These are phyloP conservation scores for Scytalidium lignicola DNA, from an alignment of 2,329 filamentous ascomycete genomes.

Conservation along the genomic window DNA sequence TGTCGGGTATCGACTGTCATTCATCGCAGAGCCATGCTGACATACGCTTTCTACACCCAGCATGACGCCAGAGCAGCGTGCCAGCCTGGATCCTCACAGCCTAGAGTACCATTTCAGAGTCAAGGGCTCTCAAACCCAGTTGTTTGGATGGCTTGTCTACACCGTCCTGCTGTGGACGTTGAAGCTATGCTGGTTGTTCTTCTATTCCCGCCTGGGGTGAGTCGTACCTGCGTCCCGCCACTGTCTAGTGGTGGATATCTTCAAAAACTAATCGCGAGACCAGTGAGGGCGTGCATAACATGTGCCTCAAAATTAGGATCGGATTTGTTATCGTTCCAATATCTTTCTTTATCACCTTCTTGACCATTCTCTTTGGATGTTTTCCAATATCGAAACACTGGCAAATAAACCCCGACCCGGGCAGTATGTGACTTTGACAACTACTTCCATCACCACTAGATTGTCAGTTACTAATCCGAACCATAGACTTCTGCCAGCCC, in stretches of 20 bases:
- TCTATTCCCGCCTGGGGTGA: conserved; percentile 36
- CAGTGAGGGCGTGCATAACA: conserved; percentile 28
- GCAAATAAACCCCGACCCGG: conserved; percentile 54
- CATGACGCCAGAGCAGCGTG: conserved; percentile 48
- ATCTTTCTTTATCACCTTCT: conserved; percentile 44
- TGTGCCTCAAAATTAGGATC: conserved; percentile 40
- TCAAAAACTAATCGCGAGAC: not conserved
- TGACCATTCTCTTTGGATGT: conserved; percentile 48
- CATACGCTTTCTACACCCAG: conserved; percentile 8
- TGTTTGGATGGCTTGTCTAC: conserved; percentile 50
- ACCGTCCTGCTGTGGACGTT: conserved; percentile 46
- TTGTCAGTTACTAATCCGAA: conserved; percentile 4
- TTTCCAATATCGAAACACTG: conserved; percentile 48
- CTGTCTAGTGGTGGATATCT: too few relatives aligned
- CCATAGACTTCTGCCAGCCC: conserved; percentile 41
- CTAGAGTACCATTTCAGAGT: conserved; percentile 44
- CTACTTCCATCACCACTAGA: conserved; percentile 4
- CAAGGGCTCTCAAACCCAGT: conserved; percentile 46
- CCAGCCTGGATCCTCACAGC: conserved; percentile 35
- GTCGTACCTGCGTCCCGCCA: too few relatives aligned
- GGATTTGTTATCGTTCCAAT: conserved; percentile 42
- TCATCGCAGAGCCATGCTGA: not conserved
- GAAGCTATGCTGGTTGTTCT: conserved; percentile 50
- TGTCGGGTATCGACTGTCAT: too few relatives aligned
- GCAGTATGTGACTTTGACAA: conserved; percentile 30